phyloP scores from a whole-genome alignment of 148 eudicot species.

The Chenopodium formosanum region DNA sequence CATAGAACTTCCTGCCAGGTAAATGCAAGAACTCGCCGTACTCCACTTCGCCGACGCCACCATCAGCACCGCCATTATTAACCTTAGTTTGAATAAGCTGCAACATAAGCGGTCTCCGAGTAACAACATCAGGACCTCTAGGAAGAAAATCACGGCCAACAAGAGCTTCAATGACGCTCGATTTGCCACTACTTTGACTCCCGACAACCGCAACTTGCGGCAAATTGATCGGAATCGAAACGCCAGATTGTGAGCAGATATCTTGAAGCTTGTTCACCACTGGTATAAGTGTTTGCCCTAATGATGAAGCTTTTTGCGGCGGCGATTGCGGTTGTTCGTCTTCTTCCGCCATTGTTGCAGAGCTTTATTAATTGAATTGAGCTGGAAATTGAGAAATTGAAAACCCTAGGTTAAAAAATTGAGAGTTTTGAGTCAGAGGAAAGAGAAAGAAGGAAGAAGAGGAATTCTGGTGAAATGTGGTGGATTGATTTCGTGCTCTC shows the following conservation, averaged over 20 bases:
- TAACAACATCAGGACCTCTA: constrained; percentile 52
- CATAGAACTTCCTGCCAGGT: constrained; percentile 43
- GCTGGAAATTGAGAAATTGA: background rate
- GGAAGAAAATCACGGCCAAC: constrained; percentile 71
- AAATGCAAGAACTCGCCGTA: constrained; percentile 61
- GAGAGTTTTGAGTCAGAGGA: constrained; percentile 20
- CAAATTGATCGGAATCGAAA: constrained; percentile 40
- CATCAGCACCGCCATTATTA: constrained; percentile 13
- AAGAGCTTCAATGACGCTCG: constrained; percentile 59
- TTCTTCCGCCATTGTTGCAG: constrained; percentile 19
- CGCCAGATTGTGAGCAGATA: constrained; percentile 48
- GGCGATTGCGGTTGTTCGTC: constrained; percentile 14
- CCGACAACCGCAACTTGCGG: constrained; percentile 73
- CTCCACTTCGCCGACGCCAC: constrained; percentile 23
- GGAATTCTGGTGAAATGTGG: background rate
- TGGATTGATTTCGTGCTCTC: constrained; percentile 25
- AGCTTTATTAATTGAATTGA: background rate
- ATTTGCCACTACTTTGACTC: constrained; percentile 70
- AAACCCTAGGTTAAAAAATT: constrained; percentile 11
- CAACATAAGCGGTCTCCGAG: constrained; percentile 52
- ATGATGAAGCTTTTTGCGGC: constrained; percentile 17
- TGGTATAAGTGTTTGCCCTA: constrained; percentile 53
- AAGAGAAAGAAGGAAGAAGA: background rate
- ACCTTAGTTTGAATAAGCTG: constrained; percentile 43
- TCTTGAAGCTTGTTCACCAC: constrained; percentile 65